Evolutionary conservation across 129 eudicot genomes (phyloP).

Genomic region (Saussurea involucrata): DNA sequence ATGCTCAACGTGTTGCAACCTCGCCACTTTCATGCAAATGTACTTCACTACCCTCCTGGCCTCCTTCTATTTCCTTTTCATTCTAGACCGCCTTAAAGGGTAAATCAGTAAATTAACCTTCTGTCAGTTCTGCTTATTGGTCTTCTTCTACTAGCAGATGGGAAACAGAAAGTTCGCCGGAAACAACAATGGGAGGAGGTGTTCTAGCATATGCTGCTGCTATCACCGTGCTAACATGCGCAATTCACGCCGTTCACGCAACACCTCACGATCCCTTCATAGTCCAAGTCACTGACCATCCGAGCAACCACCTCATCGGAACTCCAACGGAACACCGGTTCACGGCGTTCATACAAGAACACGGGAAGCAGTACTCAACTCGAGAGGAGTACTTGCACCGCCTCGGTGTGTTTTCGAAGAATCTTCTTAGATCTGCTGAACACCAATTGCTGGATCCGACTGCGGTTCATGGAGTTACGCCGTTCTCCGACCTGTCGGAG

Average conservation of each 20-base stretch:
- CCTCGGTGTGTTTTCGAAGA: constrained; percentile 64
- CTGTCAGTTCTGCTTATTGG: not conserved
- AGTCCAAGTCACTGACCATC: constrained; percentile 55
- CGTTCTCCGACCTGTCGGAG: constrained; percentile 59
- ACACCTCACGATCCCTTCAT: constrained; percentile 32
- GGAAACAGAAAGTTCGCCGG: not conserved
- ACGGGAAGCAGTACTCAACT: constrained; percentile 62
- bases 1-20: constrained; percentile 16
- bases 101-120: not conserved
- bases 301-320: constrained; percentile 44
- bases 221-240: constrained; percentile 34
- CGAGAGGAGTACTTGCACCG: constrained; percentile 79
- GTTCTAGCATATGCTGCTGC: constrained; percentile 35
- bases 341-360: constrained; percentile 45
- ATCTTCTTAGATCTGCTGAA: constrained; percentile 70
- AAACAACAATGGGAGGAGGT: constrained; percentile 20
- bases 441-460: constrained; percentile 88
- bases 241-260: constrained; percentile 10
- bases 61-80: not conserved
- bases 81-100: not conserved
- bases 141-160: not conserved
- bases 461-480: constrained; percentile 85
- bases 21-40: not conserved
- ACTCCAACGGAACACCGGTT: constrained; percentile 47
- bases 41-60: not conserved